phyloP scores from a whole-genome alignment of 352 stramenopile species.

The Globisporangium middletonii region DNA sequence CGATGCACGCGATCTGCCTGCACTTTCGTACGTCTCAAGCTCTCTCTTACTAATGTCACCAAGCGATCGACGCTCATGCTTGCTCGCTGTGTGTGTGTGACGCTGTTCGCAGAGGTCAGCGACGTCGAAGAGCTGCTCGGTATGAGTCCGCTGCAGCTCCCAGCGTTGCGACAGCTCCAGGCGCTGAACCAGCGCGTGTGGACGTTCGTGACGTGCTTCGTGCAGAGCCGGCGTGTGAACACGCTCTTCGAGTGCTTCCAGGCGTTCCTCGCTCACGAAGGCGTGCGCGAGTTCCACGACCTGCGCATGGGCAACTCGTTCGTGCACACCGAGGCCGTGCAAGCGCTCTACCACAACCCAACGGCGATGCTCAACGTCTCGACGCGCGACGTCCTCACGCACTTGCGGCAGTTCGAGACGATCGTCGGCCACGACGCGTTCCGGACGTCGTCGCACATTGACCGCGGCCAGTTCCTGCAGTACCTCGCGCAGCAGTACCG shows the following conservation, averaged over 20 bases:
- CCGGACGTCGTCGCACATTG: conserved; percentile 41
- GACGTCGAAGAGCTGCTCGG: conserved; percentile 55
- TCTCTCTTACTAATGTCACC: conserved; percentile 3
- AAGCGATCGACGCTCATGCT: not conserved
- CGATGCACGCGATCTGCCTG: conserved; percentile 47
- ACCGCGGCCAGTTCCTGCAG: conserved; percentile 64
- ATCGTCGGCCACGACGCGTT: conserved; percentile 66
- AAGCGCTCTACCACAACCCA: conserved; percentile 51
- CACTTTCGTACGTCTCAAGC: conserved; percentile 48
- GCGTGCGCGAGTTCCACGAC: conserved; percentile 51
- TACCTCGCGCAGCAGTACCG: conserved; percentile 66
- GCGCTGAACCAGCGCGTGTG: conserved; percentile 68
- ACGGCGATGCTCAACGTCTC: conserved; percentile 43
- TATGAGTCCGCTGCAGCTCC: conserved; percentile 32
- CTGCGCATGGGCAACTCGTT: conserved; percentile 81
- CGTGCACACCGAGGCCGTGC: conserved; percentile 69
- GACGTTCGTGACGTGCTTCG: conserved; percentile 76
- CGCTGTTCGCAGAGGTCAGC: conserved; percentile 22
- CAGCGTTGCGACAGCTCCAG: conserved; percentile 48
- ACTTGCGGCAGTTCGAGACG: conserved; percentile 61
- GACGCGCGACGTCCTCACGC: conserved; percentile 59
- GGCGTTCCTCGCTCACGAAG: conserved; percentile 61
- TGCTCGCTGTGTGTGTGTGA: conserved; percentile 1
- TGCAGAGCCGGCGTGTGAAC: conserved; percentile 62
- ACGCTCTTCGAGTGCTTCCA: conserved; percentile 72